Evolutionary conservation across 2,329 filamentous ascomycete genomes (phyloP).

Genomic region (Dothistroma septosporum): DNA sequence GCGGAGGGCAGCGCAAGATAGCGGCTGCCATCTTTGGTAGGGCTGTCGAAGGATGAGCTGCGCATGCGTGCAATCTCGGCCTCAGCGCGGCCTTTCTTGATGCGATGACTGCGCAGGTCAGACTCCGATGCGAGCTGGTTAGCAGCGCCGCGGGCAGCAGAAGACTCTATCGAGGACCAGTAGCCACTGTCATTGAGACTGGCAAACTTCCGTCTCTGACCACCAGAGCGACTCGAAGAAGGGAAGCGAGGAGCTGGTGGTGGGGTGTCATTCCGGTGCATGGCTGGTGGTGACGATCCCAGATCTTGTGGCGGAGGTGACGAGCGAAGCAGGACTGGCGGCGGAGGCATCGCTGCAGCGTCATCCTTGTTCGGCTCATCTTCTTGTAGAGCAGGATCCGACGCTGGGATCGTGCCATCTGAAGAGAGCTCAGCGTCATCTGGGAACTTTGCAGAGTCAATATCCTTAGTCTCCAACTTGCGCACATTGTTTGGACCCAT

Average conservation of each 20-base stretch:
- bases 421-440: conserved; percentile 50
- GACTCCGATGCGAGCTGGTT: conserved; percentile 67
- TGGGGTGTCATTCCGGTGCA: conserved; percentile 68
- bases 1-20: conserved; percentile 44
- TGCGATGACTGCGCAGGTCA: conserved; percentile 60
- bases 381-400: conserved; percentile 48
- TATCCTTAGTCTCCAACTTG: conserved; percentile 39
- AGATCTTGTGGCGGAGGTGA: conserved; percentile 69
- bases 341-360: conserved; percentile 40
- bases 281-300: conserved; percentile 90
- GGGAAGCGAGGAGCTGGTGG: conserved; percentile 62
- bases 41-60: conserved; percentile 89
- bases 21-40: conserved; percentile 59
- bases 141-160: conserved; percentile 65
- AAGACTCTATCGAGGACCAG: conserved; percentile 93
- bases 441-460: conserved; percentile 50
- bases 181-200: conserved; percentile 93
- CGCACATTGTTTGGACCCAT: conserved; percentile 29
- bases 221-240: conserved; percentile 59
- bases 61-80: conserved; percentile 92
- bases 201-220: conserved; percentile 71
- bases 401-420: conserved; percentile 50
- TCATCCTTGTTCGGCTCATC: conserved; percentile 41
- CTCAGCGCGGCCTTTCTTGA: conserved; percentile 87
- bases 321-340: conserved; percentile 52